These are phyloP conservation scores for Wickerhamiella sergipiensis DNA, from an alignment of 805 yeast species.

Conservation along the genomic window DNA sequence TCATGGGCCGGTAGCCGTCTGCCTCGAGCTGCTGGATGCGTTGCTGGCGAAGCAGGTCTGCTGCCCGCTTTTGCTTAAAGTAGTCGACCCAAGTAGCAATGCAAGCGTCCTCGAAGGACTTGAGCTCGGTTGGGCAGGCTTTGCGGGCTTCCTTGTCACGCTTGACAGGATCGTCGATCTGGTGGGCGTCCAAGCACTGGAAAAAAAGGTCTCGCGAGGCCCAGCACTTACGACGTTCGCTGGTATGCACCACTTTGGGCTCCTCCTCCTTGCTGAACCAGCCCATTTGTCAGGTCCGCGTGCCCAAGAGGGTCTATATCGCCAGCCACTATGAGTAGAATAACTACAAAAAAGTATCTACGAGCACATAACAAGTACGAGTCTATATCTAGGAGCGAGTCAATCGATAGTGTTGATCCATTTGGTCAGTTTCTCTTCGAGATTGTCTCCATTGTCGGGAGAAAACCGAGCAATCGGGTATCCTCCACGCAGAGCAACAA, in stretches of 20 bases:
- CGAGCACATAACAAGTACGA: too few relatives aligned
- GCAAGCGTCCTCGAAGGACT: slow-evolving; percentile 59
- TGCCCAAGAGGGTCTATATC: too few relatives aligned
- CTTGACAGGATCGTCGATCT: slow-evolving; percentile 51
- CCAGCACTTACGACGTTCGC: slow-evolving; percentile 72
- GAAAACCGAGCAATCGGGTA: slow-evolving; percentile 34
- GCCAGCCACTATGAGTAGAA: too few relatives aligned
- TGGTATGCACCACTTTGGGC: slow-evolving; percentile 28
- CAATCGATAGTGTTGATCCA: slow-evolving; percentile 24
- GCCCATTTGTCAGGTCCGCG: slow-evolving; percentile 33
- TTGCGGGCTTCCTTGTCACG: slow-evolving; percentile 33
- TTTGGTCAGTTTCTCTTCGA: slow-evolving; percentile 22
- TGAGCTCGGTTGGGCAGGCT: slow-evolving; percentile 44
- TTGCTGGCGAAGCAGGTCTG: slow-evolving; percentile 54
- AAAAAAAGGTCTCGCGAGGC: slow-evolving; percentile 70
- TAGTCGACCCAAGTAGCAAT: slow-evolving; percentile 79
- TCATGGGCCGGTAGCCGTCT: slow-evolving; percentile 32
- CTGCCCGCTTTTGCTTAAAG: slow-evolving; percentile 79
- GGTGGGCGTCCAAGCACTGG: slow-evolving; percentile 54
- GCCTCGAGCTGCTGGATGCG: slow-evolving; percentile 59
- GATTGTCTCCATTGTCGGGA: slow-evolving; percentile 18
- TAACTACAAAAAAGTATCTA: not conserved
- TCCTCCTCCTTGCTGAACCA: slow-evolving; percentile 30
- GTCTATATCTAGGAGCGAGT: too few relatives aligned
- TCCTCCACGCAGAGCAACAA: slow-evolving; percentile 55